Percentiles rank a stretch among this genome's conserved stretches.
These are phyloP conservation scores for Aspergillus taichungensis DNA, from an alignment of 495 filamentous ascomycete species.

Conservation along the genomic window DNA sequence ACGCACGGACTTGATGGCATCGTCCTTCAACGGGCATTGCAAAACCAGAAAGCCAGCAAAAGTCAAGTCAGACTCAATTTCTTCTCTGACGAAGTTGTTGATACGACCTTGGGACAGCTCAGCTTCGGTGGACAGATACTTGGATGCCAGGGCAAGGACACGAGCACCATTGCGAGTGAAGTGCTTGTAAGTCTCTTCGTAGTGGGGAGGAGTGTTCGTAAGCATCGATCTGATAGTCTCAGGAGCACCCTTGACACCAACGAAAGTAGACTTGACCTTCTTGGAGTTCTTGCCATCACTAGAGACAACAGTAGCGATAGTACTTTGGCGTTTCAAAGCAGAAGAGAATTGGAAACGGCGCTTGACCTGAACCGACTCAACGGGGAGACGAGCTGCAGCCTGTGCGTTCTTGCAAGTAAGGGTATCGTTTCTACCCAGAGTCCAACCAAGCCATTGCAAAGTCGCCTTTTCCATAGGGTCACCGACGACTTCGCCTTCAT, in stretches of 20 bases:
- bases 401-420: slow-evolving; percentile 45
- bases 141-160: slow-evolving; percentile 90
- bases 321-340: slow-evolving; percentile 89
- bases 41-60: slow-evolving; percentile 96
- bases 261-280: slow-evolving; percentile 74
- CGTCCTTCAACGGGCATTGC: slow-evolving; percentile 92
- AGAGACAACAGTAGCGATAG: slow-evolving; percentile 69
- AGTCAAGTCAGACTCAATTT: slow-evolving; percentile 73
- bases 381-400: slow-evolving; percentile 34
- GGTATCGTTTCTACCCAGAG: slow-evolving; percentile 76
- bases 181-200: slow-evolving; percentile 97
- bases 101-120: slow-evolving; percentile 77
- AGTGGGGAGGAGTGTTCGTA: slow-evolving; percentile 69
- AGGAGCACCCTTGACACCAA: slow-evolving; percentile 91
- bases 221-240: slow-evolving; percentile 95
- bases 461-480: slow-evolving; percentile 99
- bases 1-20: slow-evolving; percentile 83
- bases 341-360: slow-evolving; percentile 98
- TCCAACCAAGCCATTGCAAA: slow-evolving; percentile 80
- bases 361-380: slow-evolving; percentile 77
- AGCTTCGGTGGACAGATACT: slow-evolving; percentile 68
- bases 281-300: slow-evolving; percentile 60
- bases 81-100: slow-evolving; percentile 85
- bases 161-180: slow-evolving; percentile 92
- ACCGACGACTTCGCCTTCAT: slow-evolving; percentile 94